These are phyloP conservation scores for Hymenoscyphus infarciens DNA, from an alignment of 2,329 filamentous ascomycete genomes.

Conservation along the genomic window DNA sequence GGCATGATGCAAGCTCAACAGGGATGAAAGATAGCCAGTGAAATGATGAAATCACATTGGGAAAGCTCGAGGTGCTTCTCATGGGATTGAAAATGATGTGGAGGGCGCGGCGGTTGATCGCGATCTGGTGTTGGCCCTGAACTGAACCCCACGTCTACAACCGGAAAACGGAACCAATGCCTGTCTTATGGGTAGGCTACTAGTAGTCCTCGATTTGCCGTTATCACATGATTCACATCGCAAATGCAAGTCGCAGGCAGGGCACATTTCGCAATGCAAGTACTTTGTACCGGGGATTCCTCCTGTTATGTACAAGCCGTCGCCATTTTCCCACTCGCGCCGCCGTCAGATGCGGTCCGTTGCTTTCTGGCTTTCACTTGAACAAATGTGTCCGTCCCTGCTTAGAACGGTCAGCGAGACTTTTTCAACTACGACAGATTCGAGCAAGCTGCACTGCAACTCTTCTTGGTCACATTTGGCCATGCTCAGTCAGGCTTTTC, in stretches of 20 bases:
- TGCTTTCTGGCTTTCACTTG: neutral
- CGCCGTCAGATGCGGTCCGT: slow-evolving; percentile 6
- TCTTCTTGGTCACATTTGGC: slow-evolving; percentile 9
- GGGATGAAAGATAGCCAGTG: slow-evolving; percentile 20
- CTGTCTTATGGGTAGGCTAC: slow-evolving; percentile 29
- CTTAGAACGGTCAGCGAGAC: neutral
- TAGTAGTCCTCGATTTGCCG: slow-evolving; percentile 24
- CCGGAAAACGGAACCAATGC: slow-evolving; percentile 19
- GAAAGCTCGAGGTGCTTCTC: slow-evolving; percentile 7
- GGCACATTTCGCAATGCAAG: neutral
- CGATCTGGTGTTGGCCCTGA: slow-evolving; percentile 21
- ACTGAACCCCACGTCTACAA: slow-evolving; percentile 17
- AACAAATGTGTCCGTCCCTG: neutral
- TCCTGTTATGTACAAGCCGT: neutral
- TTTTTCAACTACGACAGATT: neutral
- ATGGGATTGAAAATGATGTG: slow-evolving; percentile 13
- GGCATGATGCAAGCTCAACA: slow-evolving; percentile 14
- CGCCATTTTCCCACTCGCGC: neutral
- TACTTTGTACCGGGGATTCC: slow-evolving; percentile 2
- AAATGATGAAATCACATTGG: slow-evolving; percentile 18
- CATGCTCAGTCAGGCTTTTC: slow-evolving; percentile 5
- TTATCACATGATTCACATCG: slow-evolving; percentile 23
- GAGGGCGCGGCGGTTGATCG: slow-evolving; percentile 26
- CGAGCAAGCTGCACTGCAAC: slow-evolving; percentile 5
- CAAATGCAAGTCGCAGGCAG: slow-evolving; percentile 22